Conservation (phyloP, 768 basidiomycete genomes). For the Tubosaeta sp. region DNA sequence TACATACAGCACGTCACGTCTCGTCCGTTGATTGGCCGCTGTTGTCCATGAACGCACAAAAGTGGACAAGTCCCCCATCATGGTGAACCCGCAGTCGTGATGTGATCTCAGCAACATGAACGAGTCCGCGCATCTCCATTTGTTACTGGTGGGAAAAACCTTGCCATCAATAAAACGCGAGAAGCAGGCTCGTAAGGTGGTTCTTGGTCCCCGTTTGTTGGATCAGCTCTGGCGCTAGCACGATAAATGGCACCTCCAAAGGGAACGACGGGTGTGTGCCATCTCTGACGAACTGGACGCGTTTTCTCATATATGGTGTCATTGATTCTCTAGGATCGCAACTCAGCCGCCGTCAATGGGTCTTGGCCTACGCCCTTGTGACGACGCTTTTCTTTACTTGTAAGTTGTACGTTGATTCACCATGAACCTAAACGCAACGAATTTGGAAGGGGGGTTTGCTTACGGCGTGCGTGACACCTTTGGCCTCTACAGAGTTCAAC, state of each 20-base stretch:
- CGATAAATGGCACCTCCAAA: conserved; percentile 33
- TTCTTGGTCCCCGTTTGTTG: conserved; percentile 5
- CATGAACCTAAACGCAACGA: not conserved
- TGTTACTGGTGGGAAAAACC: not conserved
- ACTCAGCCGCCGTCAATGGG: conserved; percentile 43
- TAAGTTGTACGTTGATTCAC: conserved; percentile 26
- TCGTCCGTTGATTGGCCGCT: not conserved
- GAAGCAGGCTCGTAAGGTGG: not conserved
- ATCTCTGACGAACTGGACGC: not conserved
- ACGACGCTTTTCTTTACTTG: conserved; percentile 76
- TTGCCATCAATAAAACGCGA: conserved; percentile 11
- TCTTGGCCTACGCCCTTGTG: conserved; percentile 61
- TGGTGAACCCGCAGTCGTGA: not conserved
- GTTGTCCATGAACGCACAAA: not conserved
- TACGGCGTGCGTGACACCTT: conserved; percentile 44
- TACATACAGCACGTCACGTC: not conserved
- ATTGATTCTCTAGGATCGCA: conserved; percentile 29
- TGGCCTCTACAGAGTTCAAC: not conserved
- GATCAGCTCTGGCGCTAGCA: not conserved
- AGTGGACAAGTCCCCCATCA: not conserved
- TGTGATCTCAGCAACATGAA: not conserved
- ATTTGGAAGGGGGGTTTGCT: conserved; percentile 56
- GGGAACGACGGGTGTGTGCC: conserved; percentile 40
- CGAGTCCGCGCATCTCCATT: not conserved
- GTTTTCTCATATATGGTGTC: not conserved